Evolutionary conservation across 768 basidiomycete species (phyloP).

Genomic region (Amanita inopinata): DNA sequence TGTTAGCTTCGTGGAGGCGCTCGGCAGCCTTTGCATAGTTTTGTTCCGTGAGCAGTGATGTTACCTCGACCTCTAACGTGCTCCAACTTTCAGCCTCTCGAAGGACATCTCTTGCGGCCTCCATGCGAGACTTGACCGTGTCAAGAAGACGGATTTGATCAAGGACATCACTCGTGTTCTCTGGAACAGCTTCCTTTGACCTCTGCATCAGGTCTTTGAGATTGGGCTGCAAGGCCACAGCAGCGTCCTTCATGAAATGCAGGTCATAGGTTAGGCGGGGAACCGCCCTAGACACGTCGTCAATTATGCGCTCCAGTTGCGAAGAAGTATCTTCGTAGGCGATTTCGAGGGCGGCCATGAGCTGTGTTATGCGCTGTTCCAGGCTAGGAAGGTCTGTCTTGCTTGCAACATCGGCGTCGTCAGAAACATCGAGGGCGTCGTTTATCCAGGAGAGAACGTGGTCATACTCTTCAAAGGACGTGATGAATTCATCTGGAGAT

Average conservation of each 20-base stretch:
- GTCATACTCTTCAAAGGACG: slow-evolving; percentile 37
- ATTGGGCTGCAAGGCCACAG: slow-evolving; percentile 60
- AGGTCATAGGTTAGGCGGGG: slow-evolving; percentile 92
- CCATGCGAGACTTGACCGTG: slow-evolving; percentile 78
- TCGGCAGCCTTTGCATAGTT: slow-evolving; percentile 88
- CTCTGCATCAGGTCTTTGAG: slow-evolving; percentile 54
- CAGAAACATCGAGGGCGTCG: slow-evolving; percentile 36
- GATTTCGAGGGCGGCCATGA: slow-evolving; percentile 75
- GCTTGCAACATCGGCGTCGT: slow-evolving; percentile 19
- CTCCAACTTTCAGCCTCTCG: slow-evolving; percentile 97
- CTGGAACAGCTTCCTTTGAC: slow-evolving; percentile 40
- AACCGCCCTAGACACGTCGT: slow-evolving; percentile 86
- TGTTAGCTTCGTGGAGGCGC: slow-evolving; percentile 79
- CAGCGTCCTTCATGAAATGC: slow-evolving; percentile 94
- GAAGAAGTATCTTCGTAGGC: slow-evolving; percentile 84
- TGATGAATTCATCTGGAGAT: slow-evolving; percentile 35
- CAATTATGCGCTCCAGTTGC: slow-evolving; percentile 79
- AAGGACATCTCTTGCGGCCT: slow-evolving; percentile 79
- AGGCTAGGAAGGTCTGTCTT: slow-evolving; percentile 41
- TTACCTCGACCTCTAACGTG: slow-evolving; percentile 88
- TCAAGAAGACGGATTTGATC: slow-evolving; percentile 77
- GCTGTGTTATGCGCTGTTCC: slow-evolving; percentile 64
- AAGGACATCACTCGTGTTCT: slow-evolving; percentile 55
- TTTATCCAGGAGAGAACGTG: slow-evolving; percentile 70
- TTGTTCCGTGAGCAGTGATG: slow-evolving; percentile 67